Evolutionary conservation across 2,329 filamentous ascomycete species (phyloP), one percentile per base, ranked within the genome.

Genomic region (Fusarium stilboides): DNA sequence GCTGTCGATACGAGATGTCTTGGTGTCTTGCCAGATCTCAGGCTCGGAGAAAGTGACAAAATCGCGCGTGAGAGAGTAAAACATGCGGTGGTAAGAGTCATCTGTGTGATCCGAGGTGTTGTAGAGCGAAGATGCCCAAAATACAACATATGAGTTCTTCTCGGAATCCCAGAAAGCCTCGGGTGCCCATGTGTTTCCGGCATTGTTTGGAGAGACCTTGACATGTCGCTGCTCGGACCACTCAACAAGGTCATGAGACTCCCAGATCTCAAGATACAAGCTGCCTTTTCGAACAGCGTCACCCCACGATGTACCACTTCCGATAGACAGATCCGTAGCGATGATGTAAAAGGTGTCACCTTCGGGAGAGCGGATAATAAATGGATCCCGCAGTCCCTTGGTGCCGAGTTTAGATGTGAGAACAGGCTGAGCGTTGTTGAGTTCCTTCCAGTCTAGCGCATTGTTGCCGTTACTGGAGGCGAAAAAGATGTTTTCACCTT

Each of bases 141-240:
- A 86, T 5, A 83, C 80, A 6, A 82, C 53, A 28, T 85, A 86
- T 1, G 77, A 71, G 10, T 80, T 79, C 12, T 83, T 75, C 1
- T 76, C 77, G 0, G 79, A 73, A 15, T 86, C 84, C 57, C 83
- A 86, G 70, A 83, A 85, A 0, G 85, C 84, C 44, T 86, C 84
- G 0, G 84, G 84, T 0, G 85, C 85, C 84, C 85, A 86, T 1
- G 85, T 87, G 50, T 85, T 87, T 5, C 85, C 85, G 0, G 84
- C 85, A 1, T 79, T 83, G 1, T 78, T 64, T 0, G 85, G 84
- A 0, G 84, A 85, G 0, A 87, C 83, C 8, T 80, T 77, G 22
- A 86, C 76, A 22, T 86, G 84, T 17, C 85, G 80, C 59, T 87
- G 85, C 20, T 75, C 77, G 2, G 83, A 84, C 85, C 85, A 87